These are phyloP conservation scores for Eleusine coracana DNA, from an alignment of 176 grass and related monocot genomes.

Conservation along the genomic window DNA sequence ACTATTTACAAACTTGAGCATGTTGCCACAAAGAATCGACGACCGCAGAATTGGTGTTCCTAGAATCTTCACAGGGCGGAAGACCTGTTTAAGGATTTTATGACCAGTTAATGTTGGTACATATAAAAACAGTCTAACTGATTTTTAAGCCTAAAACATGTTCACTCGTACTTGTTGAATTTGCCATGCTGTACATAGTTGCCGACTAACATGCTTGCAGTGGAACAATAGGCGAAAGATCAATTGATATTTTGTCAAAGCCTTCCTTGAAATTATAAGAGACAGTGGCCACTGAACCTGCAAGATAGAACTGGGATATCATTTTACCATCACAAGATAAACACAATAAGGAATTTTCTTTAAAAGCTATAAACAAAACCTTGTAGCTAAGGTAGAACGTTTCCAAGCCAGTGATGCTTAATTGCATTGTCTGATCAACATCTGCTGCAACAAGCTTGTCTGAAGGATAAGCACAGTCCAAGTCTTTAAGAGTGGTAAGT, in stretches of 20 bases:
- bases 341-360: conserved; percentile 10
- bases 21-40: conserved; percentile 88
- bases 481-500: conserved; percentile 72
- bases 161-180: conserved; percentile 72
- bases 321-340: conserved; percentile 27
- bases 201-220: conserved; percentile 92
- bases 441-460: conserved; percentile 54
- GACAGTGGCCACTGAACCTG: conserved; percentile 97
- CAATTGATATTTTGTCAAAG: conserved; percentile 96
- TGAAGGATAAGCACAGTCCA: conserved; percentile 61
- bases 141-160: conserved; percentile 6
- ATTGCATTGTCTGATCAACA: conserved; percentile 58
- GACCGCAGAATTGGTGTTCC: conserved; percentile 80
- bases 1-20: conserved; percentile 98
- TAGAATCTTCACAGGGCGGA: conserved; percentile 76
- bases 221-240: conserved; percentile 95
- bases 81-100: conserved; percentile 61
- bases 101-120: conserved; percentile 28
- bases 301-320: conserved; percentile 34
- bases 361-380: conserved; percentile 51
- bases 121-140: conserved; percentile 21
- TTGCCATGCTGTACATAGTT: conserved; percentile 93
- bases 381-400: conserved; percentile 87
- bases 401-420: conserved; percentile 87
- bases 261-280: conserved; percentile 95